A percentile compares a stretch with the other conserved stretches of the same genome.
Conservation (phyloP, 176 grass and related monocot species). For the Juncus inflexus region DNA sequence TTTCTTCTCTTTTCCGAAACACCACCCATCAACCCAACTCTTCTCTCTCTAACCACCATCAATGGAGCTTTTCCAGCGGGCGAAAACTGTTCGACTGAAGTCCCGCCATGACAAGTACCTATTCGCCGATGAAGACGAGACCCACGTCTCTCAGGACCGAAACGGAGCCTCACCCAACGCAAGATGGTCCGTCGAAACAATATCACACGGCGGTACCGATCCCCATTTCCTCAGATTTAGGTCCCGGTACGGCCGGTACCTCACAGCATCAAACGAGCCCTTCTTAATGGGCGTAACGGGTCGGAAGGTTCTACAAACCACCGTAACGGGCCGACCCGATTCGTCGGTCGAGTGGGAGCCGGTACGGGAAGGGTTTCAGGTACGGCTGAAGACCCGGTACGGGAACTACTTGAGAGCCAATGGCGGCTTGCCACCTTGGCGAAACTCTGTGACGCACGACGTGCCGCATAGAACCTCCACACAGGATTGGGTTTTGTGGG, state of each 20-base stretch:
- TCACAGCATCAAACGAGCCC: constrained; percentile 74
- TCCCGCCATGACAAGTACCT: constrained; percentile 83
- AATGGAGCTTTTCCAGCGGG: constrained; percentile 83
- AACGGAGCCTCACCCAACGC: constrained; percentile 47
- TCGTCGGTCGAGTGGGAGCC: constrained; percentile 83
- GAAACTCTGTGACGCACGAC: constrained; percentile 77
- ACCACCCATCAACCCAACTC: not conserved
- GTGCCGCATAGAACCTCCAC: constrained; percentile 42
- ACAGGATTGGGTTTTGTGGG: constrained; percentile 80
- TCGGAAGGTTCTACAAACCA: constrained; percentile 60
- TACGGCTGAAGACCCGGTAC: constrained; percentile 51
- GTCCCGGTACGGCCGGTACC: constrained; percentile 72
- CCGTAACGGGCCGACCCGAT: constrained; percentile 50
- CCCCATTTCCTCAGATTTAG: constrained; percentile 59
- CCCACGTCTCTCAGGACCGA: constrained; percentile 56
- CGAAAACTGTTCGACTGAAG: constrained; percentile 57
- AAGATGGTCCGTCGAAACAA: constrained; percentile 63
- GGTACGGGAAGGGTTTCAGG: constrained; percentile 39
- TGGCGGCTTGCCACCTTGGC: constrained; percentile 49
- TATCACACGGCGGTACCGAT: constrained; percentile 19
- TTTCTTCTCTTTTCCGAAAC: not conserved
- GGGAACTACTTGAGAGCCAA: constrained; percentile 79
- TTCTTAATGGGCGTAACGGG: constrained; percentile 52
- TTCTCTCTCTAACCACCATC: not conserved
- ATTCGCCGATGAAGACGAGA: constrained; percentile 78